phyloP scores from a whole-genome alignment of 1,139 yeast genomes.

The Entelexis sorbosivorans region DNA sequence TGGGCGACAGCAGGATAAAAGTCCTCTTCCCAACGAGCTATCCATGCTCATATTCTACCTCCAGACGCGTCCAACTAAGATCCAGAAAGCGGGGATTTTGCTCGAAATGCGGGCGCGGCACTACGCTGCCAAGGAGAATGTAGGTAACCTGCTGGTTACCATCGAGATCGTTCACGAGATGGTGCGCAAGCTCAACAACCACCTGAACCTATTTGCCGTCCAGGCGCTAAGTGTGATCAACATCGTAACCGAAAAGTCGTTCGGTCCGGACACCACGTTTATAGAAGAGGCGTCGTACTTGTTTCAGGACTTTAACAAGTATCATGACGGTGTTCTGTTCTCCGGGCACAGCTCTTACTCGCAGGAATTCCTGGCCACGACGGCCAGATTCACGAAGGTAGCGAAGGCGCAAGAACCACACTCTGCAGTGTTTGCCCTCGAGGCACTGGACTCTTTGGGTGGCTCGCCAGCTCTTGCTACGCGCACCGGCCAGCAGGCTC shows the following conservation, averaged over 20 bases:
- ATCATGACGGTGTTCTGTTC: slow-evolving; percentile 57
- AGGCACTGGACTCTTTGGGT: slow-evolving; percentile 20
- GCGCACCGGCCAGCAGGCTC: slow-evolving; percentile 19
- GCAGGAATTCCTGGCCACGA: slow-evolving; percentile 38
- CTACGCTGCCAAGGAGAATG: slow-evolving; percentile 51
- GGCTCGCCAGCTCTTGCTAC: slow-evolving; percentile 23
- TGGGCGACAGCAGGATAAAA: slow-evolving; percentile 52
- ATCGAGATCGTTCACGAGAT: slow-evolving; percentile 58
- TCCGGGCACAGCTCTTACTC: slow-evolving; percentile 61
- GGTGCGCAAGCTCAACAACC: slow-evolving; percentile 66
- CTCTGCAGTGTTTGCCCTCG: slow-evolving; percentile 14
- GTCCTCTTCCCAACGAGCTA: slow-evolving; percentile 85
- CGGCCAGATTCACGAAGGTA: slow-evolving; percentile 24
- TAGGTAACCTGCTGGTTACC: slow-evolving; percentile 78
- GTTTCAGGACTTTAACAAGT: slow-evolving; percentile 50
- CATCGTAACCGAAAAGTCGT: slow-evolving; percentile 28
- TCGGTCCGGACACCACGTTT: slow-evolving; percentile 4
- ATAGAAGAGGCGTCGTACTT: slow-evolving; percentile 35
- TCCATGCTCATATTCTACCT: slow-evolving; percentile 83
- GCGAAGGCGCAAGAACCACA: slow-evolving; percentile 10
- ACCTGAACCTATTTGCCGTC: slow-evolving; percentile 69
- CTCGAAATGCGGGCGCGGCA: slow-evolving; percentile 50
- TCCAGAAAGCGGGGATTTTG: slow-evolving; percentile 72
- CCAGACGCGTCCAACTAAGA: slow-evolving; percentile 76
- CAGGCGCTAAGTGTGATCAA: slow-evolving; percentile 34